Base-by-base conservation (phyloP, 2,329 filamentous ascomycete genomes). In the Phoma sp. region DNA sequence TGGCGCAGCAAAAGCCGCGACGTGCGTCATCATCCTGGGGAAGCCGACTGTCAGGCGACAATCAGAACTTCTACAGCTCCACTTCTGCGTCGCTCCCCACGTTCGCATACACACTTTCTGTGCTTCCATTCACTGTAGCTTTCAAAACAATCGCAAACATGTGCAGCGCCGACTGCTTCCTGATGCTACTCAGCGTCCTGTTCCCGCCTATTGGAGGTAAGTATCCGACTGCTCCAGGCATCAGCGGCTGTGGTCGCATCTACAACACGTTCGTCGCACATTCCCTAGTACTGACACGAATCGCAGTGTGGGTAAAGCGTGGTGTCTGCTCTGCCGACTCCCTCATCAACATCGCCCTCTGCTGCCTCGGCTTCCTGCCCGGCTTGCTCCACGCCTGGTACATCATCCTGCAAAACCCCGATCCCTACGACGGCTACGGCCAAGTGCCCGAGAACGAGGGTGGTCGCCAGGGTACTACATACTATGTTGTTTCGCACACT, bases 311-410 rank as follows among this genome's bases (percentile, higher is more conserved):
- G 95, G 91, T 99, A 57, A 99, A 98, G 80, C 82, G 89, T 69
- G 95, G 95, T 61, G 82, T 99, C 78, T 99, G 95, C 82, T 90
- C 88, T 59, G 91, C 88, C 52, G 95, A 98, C 79, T 93, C 90
- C 7, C 70, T 98, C 68, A 96, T 99, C 81, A 99, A 99, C 80
- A 88, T 98, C 75, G 88, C 93, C 41, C 91, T 98, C 68, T 95
- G 89, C 73, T 75, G 70, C 57, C 73, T 77, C 53, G 75, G 71
- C 59, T 72, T 77, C 67, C 77, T 98, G 56, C 93, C 93, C 18
- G 93, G 93, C 57, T 88, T 98, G 44, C 80, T 99, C 2, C 95
- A 99, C 79, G 86, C 93, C 59, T 98, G 95, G 93, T 99, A 98
- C 83, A 96, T 98, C 77, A 97, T 99, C 77, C 85, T 90, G 68